Conservation (phyloP, 1,284 basidiomycete species). For the Rhodofomes roseus region DNA sequence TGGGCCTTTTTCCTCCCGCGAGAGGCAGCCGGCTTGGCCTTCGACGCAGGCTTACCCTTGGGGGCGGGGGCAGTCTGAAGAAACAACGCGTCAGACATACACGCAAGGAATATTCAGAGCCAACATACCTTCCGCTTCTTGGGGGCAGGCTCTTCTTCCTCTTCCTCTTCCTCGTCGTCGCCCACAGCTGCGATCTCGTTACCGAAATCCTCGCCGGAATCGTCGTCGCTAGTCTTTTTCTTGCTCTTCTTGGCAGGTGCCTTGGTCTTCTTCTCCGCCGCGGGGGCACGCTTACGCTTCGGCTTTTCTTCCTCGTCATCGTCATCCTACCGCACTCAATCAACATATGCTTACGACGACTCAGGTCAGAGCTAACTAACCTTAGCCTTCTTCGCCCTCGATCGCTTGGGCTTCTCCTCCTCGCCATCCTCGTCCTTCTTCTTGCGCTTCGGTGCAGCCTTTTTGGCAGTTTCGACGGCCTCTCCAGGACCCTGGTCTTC, state of each 20-base stretch:
- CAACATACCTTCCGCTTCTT: conserved; percentile 37
- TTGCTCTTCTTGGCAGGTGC: conserved; percentile 33
- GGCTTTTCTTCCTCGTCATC: conserved; percentile 29
- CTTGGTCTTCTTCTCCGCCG: conserved; percentile 33
- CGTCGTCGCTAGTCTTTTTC: conserved; percentile 21
- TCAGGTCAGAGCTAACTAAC: conserved; percentile 18
- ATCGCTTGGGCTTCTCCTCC: conserved; percentile 35
- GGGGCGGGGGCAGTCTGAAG: conserved; percentile 22
- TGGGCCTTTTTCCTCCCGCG: conserved; percentile 23
- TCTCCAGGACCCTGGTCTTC: conserved; percentile 51
- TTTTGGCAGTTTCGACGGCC: conserved; percentile 25
- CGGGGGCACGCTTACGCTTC: conserved; percentile 27
- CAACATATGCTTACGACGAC: no score
- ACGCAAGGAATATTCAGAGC: not conserved
- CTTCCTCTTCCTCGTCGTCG: conserved; percentile 29
- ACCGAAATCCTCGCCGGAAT: conserved; percentile 34
- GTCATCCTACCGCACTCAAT: conserved; percentile 14
- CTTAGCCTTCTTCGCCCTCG: conserved; percentile 32
- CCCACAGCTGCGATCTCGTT: conserved; percentile 32
- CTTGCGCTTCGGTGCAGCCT: conserved; percentile 29
- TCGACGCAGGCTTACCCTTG: conserved; percentile 19
- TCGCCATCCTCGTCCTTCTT: conserved; percentile 32
- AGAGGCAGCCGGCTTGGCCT: conserved; percentile 18
- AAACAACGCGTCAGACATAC: not conserved
- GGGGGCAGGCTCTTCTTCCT: conserved; percentile 22